Evolutionary conservation across 768 basidiomycete genomes (phyloP), one percentile per base, ranked within the genome.

Genomic region (Podaxis sp.): DNA sequence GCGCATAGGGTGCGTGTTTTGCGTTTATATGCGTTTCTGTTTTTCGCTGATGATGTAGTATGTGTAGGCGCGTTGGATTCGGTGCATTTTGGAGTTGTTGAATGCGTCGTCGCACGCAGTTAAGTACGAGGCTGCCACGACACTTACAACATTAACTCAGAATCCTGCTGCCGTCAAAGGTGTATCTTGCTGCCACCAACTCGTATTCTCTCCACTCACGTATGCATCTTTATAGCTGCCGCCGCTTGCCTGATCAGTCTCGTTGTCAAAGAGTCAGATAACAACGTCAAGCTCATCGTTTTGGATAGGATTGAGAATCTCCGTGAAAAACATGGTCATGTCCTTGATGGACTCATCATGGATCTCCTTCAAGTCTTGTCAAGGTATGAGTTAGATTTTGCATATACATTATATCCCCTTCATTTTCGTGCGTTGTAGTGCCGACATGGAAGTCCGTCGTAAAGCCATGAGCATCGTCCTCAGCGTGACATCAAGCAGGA

Each of bases 241-340:
- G 96, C 95, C 3, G 85, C 88, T 8, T 91, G 86, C 66, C 87
- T 96, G 66, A 93, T 97, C 69, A 91, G 86, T 66, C 86, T 99
- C 51, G 88, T 95, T 64, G 82, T 90, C 73, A 96, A 96, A 77
- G 96, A 99, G 76, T 94, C 95, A 1, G 96, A 99, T 78, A 99
- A 99, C 77, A 99, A 99, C 69, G 96, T 98, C 75, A 99, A 98
- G 76, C 84, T 98, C 50, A 99, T 99, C 63, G 96, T 99, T 17
- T 82, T 99, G 26, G 93, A 96, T 71, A 88, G 97, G 50, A 83
- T 99, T 38, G 93, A 98, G 59, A 77, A 75, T 37, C 81, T 99
- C 22, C 86, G 93, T 49, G 80, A 87, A 4, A 93, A 89, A 70
- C 95, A 98, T 74, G 95, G 93, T 17, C 87, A 87, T 68, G 87